Evolutionary conservation across 805 yeast species (phyloP).

Genomic region (Metschnikowia reukaufii): DNA sequence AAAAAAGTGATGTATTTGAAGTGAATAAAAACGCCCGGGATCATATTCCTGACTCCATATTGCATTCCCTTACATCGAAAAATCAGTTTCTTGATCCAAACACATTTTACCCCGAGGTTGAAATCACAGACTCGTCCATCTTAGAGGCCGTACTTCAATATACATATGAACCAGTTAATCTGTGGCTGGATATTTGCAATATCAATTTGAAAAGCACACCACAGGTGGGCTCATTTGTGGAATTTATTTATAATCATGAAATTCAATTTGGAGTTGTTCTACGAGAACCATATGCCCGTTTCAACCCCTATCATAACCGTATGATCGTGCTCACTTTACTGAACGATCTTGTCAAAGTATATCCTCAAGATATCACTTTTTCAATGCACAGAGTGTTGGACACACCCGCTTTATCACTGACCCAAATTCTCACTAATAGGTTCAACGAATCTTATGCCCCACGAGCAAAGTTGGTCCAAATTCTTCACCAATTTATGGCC

Average conservation of each 20-base stretch:
- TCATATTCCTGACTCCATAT: neutral
- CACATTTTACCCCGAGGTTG: constrained; percentile 17
- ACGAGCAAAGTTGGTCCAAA: constrained; percentile 23
- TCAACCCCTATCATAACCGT: constrained; percentile 34
- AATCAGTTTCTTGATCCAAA: constrained; percentile 16
- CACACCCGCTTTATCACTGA: constrained; percentile 19
- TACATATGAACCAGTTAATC: constrained; percentile 11
- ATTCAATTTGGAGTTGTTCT: constrained; percentile 39
- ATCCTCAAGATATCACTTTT: constrained; percentile 31
- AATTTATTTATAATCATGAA: constrained; percentile 24
- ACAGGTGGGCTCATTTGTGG: constrained; percentile 40
- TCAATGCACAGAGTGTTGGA: constrained; percentile 30
- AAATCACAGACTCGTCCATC: constrained; percentile 19
- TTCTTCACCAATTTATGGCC: constrained; percentile 28
- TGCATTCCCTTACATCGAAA: neutral
- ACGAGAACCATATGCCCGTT: constrained; percentile 29
- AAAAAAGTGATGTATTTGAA: neutral
- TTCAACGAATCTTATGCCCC: constrained; percentile 20
- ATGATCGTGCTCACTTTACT: constrained; percentile 32
- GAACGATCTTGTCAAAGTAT: constrained; percentile 30
- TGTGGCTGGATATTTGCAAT: constrained; percentile 17
- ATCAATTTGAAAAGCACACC: constrained; percentile 19
- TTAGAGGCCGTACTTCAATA: constrained; percentile 6
- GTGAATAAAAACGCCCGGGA: neutral
- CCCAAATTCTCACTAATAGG: constrained; percentile 23